These are phyloP conservation scores for Sugiyamaella boreocaroliniensis DNA, from an alignment of 805 yeast species.

Conservation along the genomic window DNA sequence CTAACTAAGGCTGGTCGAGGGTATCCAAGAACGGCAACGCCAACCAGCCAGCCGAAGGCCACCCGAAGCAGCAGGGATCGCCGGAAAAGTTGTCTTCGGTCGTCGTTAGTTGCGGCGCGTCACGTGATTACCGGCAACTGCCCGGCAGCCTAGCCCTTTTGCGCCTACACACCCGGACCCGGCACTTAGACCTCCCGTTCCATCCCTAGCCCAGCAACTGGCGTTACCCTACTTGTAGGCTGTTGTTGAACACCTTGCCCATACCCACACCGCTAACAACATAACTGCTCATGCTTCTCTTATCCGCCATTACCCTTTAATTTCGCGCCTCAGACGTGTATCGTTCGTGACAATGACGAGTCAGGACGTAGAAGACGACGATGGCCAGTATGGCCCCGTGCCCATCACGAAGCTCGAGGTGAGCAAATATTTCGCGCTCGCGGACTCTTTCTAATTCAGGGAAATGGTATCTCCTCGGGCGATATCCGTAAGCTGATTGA, in stretches of 20 bases:
- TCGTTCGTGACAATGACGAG: neutral
- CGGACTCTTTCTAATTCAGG: slow-evolving; percentile 1
- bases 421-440: neutral
- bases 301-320: neutral
- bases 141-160: too few species aligned
- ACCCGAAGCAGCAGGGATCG: neutral
- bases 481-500: slow-evolving; percentile 78
- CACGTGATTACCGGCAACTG: too few species aligned
- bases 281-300: too few species aligned
- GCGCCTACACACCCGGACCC: too few species aligned
- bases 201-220: too few species aligned
- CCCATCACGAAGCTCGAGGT: slow-evolving; percentile 11
- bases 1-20: neutral
- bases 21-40: neutral
- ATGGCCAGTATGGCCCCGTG: slow-evolving; percentile 10
- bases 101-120: too few species aligned
- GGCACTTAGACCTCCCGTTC: too few species aligned
- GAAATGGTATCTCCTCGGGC: slow-evolving; percentile 70
- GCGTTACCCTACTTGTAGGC: too few species aligned
- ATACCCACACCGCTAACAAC: neutral
- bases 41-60: neutral
- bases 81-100: too few species aligned
- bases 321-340: neutral
- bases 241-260: too few species aligned
- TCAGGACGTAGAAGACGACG: slow-evolving; percentile 8